Conservation (phyloP, 495 filamentous ascomycete genomes). For the Amphirosellinia nigrospora region DNA sequence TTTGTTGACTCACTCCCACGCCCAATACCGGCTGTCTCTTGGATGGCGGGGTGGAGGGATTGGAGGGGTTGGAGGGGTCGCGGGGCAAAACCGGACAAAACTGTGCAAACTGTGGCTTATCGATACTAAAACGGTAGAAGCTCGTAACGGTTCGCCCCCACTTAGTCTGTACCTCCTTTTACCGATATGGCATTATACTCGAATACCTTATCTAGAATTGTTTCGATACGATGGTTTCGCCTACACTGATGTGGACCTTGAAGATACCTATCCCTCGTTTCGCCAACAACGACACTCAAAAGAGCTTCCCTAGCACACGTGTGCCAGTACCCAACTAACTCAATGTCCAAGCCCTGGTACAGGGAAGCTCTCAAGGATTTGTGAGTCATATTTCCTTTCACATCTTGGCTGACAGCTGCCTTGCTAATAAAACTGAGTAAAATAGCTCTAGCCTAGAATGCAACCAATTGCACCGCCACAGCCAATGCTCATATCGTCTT, state of each 20-base stretch:
- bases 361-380: neutral
- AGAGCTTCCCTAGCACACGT: neutral
- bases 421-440: neutral
- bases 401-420: neutral
- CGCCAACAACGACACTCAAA: neutral
- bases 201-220: too few relatives aligned
- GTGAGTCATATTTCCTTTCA: neutral
- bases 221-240: too few relatives aligned
- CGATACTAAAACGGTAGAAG: slow-evolving; percentile 10
- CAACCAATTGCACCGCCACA: slow-evolving; percentile 12
- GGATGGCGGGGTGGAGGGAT: slow-evolving; percentile 20
- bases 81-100: slow-evolving; percentile 22
- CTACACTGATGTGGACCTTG: too few relatives aligned
- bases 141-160: too few relatives aligned
- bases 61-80: slow-evolving; percentile 6
- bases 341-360: neutral
- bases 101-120: neutral
- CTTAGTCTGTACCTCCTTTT: too few relatives aligned
- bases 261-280: too few relatives aligned
- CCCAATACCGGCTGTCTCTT: neutral
- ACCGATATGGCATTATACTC: too few relatives aligned
- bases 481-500: neutral
- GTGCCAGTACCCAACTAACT: neutral
- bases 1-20: slow-evolving; percentile 11
- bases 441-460: neutral